A percentile compares a stretch with the other conserved stretches of the same genome.
Conservation (phyloP, 768 basidiomycete genomes). For the Suillus subaureus region DNA sequence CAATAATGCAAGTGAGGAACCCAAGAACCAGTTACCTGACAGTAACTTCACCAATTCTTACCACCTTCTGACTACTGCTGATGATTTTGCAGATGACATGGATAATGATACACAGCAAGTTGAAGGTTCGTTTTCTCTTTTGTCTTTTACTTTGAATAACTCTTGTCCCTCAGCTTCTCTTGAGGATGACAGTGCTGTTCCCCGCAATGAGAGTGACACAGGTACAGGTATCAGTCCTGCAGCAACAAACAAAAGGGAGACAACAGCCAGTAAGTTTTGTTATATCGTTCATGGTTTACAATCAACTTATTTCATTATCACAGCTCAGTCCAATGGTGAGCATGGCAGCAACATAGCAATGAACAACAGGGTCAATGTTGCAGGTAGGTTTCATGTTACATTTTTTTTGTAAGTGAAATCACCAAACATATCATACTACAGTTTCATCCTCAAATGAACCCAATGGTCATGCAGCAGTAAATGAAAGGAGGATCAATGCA, state of each 20-base stretch:
- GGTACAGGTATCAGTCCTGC: not conserved
- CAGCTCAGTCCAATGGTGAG: not conserved
- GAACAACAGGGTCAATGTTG: not conserved
- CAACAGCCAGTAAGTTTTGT: not conserved
- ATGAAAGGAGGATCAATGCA: no score
- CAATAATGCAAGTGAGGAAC: not conserved
- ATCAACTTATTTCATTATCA: not conserved
- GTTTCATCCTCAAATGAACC: no score
- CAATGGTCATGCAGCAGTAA: no score
- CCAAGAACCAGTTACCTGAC: not conserved
- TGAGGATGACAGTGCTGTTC: not conserved
- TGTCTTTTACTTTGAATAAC: not conserved
- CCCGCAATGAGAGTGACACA: not conserved
- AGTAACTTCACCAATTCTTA: not conserved
- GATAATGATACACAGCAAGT: not conserved
- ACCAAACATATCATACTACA: no score
- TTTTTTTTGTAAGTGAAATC: not conserved
- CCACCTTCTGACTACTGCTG: not conserved
- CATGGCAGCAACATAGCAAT: not conserved
- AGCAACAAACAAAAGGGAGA: not conserved
- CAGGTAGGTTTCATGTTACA: not conserved
- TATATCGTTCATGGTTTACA: not conserved
- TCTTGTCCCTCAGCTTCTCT: not conserved
- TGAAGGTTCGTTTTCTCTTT: not conserved
- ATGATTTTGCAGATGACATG: not conserved